Base-by-base conservation (phyloP, 139 green algal genomes). In the Pleodorina starrii region DNA sequence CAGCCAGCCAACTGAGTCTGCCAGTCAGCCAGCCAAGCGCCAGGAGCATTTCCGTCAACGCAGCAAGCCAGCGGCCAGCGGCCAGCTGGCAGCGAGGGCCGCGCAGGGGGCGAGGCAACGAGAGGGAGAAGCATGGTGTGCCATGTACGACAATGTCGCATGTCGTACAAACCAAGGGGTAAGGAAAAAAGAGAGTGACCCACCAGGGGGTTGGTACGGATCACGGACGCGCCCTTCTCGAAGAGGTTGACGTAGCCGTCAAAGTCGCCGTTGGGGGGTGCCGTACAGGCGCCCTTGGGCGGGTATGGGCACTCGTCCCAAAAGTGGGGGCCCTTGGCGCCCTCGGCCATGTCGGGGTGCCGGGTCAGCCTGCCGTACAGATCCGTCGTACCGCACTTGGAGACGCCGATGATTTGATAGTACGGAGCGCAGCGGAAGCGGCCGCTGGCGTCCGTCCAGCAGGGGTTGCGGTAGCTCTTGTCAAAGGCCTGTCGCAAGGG, bases 331-430 rank as follows among this genome's bases (percentile, higher is more conserved):
- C 81, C 81, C 89, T 95, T 95, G 69, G 92, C 92, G 0, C 85
- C 75, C 12, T 91, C 82, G 6, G 83, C 74, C 57, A 93, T 42
- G 44, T 94, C 90, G 0, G 92, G 71, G 69, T 92, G 91, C 23
- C 92, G 86, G 63, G 59, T 66, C 44, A 95, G 81, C 25, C 93
- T 40, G 46, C 83, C 66, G 83, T 94, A 95, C 54, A 95, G 42
- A 76, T 95, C 92, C 5, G 93, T 95, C 10, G 93, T 95, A 48
- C 92, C 93, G 71, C 92, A 95, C 85, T 95, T 95, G 57, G 88
- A 91, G 5, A 93, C 90, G 27, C 90, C 89, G 17, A 90, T 93
- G 68, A 95, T 92, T 29, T 93, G 88, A 71, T 92, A 95, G 89
- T 93, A 95, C 23, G 93, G 93, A 81, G 91, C 36, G 76, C 93